phyloP scores from a whole-genome alignment of 441 rosid genomes.

The Populus hybrid region DNA sequence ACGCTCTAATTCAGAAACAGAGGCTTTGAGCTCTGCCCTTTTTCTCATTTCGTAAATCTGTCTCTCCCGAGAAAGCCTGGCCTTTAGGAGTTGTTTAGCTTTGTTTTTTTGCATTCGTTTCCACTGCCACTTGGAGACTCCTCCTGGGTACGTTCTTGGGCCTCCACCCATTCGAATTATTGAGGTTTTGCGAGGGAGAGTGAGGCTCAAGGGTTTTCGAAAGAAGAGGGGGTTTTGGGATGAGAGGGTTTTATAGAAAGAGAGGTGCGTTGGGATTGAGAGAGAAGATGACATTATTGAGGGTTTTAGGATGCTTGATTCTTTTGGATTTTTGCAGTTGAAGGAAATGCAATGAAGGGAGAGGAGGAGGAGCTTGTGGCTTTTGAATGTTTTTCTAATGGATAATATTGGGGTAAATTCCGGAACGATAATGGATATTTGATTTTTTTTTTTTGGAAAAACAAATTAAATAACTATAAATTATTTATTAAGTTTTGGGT shows the following conservation, averaged over 20 bases:
- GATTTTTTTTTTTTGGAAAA: no score
- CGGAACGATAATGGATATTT: no score
- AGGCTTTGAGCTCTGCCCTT: constrained; percentile 82
- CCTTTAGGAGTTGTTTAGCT: constrained; percentile 75
- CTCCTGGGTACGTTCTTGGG: constrained; percentile 85
- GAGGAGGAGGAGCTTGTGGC: not conserved
- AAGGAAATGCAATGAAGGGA: not conserved
- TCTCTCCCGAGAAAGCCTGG: constrained; percentile 73
- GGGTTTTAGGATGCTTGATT: not conserved
- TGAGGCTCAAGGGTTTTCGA: constrained; percentile 30
- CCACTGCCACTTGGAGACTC: constrained; percentile 96
- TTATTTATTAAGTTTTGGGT: no score
- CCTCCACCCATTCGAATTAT: constrained; percentile 90
- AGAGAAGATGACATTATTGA: constrained; percentile 10
- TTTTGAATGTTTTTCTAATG: not conserved
- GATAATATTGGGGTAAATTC: no score
- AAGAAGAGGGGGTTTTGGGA: constrained; percentile 28
- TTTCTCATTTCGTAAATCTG: constrained; percentile 75
- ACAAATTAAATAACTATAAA: no score
- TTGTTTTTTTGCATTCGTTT: constrained; percentile 91
- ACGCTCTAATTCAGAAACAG: constrained; percentile 72
- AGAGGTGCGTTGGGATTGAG: constrained; percentile 26
- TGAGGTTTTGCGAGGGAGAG: constrained; percentile 32
- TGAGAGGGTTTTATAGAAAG: constrained; percentile 39
- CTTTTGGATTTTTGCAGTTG: not conserved